phyloP scores from a whole-genome alignment of 148 eudicot genomes.

The Agrostemma githago region DNA sequence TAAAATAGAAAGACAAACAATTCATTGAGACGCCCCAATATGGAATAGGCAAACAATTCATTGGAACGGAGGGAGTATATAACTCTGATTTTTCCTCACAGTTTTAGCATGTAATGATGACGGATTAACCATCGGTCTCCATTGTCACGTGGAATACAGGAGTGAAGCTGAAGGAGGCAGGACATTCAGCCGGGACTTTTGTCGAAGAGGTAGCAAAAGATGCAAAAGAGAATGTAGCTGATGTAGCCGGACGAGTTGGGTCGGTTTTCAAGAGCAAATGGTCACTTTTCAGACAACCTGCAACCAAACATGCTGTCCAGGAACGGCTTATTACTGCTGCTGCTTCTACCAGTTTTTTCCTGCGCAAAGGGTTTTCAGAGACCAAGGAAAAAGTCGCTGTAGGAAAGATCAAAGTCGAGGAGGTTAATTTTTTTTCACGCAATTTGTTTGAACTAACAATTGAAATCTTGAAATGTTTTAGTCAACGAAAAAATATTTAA shows the following conservation, averaged over 20 bases:
- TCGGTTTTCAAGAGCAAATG: constrained; percentile 82
- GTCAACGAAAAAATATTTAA: constrained; percentile 1
- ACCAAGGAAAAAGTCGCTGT: constrained; percentile 87
- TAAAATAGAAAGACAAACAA: no score
- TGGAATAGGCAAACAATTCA: no score
- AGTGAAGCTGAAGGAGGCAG: constrained; percentile 87
- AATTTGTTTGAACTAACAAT: neutral
- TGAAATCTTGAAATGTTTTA: neutral
- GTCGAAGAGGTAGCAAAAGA: constrained; percentile 81
- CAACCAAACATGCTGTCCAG: constrained; percentile 91
- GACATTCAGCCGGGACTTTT: constrained; percentile 75
- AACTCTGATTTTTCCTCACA: neutral
- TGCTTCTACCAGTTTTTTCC: constrained; percentile 72
- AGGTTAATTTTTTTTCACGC: constrained; percentile 35
- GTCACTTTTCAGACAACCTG: constrained; percentile 84
- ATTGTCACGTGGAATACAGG: constrained; percentile 36
- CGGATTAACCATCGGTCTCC: neutral
- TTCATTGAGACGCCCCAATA: no score
- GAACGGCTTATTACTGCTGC: constrained; percentile 86
- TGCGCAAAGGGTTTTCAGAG: constrained; percentile 80
- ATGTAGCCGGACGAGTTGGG: constrained; percentile 78
- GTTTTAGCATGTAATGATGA: constrained; percentile 1
- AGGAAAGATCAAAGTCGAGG: constrained; percentile 90
- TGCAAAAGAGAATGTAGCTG: constrained; percentile 81
- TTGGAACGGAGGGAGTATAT: no score